These are phyloP conservation scores for Gossypium sturtianum DNA, from an alignment of 345 rosid species.

Conservation along the genomic window DNA sequence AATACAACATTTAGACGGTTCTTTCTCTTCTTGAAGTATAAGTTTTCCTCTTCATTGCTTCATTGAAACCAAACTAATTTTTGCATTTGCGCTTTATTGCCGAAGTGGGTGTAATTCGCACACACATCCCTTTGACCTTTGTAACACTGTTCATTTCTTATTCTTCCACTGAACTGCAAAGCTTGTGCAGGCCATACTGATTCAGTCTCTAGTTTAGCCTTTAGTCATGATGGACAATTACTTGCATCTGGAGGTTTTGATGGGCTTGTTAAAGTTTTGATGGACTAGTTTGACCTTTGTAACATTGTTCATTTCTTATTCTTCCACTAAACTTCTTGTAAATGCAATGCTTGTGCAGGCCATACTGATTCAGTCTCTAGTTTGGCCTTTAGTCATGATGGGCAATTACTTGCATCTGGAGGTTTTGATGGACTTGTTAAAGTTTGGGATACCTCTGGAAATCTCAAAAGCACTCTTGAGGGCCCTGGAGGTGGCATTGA, in stretches of 20 bases:
- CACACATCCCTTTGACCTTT: not conserved
- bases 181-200: constrained; percentile 65
- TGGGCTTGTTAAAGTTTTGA: constrained; percentile 57
- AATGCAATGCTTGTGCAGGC: constrained; percentile 39
- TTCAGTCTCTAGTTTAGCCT: constrained; percentile 68
- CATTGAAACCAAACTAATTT: not conserved
- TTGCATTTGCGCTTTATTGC: not conserved
- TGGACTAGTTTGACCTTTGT: too few relatives aligned
- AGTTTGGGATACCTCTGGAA: constrained; percentile 67
- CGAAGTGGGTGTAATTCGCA: not conserved
- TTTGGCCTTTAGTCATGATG: constrained; percentile 72
- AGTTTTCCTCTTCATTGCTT: not conserved
- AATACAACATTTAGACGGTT: not conserved
- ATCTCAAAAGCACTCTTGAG: constrained; percentile 48
- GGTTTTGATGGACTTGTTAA: constrained; percentile 74
- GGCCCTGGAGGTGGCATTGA: constrained; percentile 75
- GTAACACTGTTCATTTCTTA: not conserved
- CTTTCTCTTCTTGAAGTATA: not conserved
- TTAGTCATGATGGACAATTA: constrained; percentile 70
- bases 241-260: constrained; percentile 82
- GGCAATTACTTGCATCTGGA: constrained; percentile 75
- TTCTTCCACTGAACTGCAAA: constrained; percentile 4
- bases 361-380: constrained; percentile 76
- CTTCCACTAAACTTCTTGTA: not conserved
- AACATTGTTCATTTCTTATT: not conserved